Percentiles rank a stretch among this genome's conserved stretches.
phyloP scores from a whole-genome alignment of 306 rosid genomes.

The Erythrophleum fordii region DNA sequence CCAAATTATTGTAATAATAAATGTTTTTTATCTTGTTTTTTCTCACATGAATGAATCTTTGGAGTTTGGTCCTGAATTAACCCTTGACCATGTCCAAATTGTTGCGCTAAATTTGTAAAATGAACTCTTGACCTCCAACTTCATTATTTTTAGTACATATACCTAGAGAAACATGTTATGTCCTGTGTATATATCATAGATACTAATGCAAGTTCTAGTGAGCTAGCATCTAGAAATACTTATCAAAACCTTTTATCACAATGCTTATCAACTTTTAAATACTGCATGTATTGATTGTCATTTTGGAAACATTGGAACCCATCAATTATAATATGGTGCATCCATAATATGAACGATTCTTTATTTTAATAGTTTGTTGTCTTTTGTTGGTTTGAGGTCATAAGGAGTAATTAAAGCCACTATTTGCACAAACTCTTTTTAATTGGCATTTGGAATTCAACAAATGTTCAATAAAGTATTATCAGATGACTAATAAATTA shows the following conservation, averaged over 20 bases:
- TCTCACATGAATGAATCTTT: too few species aligned
- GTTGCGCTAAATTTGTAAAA: too few species aligned
- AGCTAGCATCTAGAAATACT: background rate
- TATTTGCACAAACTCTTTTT: background rate
- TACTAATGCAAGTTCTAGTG: background rate
- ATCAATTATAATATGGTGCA: background rate
- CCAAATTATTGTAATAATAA: too few species aligned
- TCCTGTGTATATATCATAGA: background rate
- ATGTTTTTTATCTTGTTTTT: too few species aligned
- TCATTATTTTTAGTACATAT: background rate
- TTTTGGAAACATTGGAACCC: slow-evolving; percentile 11
- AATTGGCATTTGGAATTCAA: slow-evolving; percentile 1
- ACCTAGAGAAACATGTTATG: background rate
- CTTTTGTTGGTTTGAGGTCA: slow-evolving; percentile 23
- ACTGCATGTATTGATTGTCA: background rate
- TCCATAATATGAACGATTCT: background rate
- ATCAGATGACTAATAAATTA: background rate
- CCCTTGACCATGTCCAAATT: too few species aligned
- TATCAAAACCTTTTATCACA: background rate
- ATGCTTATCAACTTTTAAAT: background rate
- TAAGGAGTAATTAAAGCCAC: background rate
- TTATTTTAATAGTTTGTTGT: background rate
- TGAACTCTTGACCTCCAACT: too few species aligned
- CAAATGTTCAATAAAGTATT: background rate
- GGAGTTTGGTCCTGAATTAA: too few species aligned